These are phyloP conservation scores for Aquilaria agallochum DNA, from an alignment of 441 rosid species.

Conservation along the genomic window DNA sequence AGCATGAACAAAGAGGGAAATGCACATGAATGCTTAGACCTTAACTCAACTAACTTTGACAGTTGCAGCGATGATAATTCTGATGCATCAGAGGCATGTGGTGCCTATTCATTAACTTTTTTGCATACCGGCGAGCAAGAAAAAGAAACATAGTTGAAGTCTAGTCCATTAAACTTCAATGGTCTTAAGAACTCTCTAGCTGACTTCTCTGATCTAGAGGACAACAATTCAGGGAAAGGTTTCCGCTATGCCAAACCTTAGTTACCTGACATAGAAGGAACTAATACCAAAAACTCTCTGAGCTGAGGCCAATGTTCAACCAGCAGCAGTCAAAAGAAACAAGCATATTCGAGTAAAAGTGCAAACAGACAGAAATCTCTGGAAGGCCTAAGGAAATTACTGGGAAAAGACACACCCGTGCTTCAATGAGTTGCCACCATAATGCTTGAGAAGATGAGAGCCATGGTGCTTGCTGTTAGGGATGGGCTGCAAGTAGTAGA, in stretches of 20 bases:
- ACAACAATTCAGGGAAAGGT: slow-evolving; percentile 28
- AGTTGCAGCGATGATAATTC: slow-evolving; percentile 73
- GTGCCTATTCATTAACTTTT: slow-evolving; percentile 16
- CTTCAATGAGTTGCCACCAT: slow-evolving; percentile 95
- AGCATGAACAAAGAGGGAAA: slow-evolving; percentile 26
- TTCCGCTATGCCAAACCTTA: slow-evolving; percentile 9
- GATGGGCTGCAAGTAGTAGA: slow-evolving; percentile 93
- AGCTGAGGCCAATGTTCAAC: slow-evolving; percentile 22
- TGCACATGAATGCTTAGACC: slow-evolving; percentile 57
- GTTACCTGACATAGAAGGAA: slow-evolving; percentile 10
- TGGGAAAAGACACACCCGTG: slow-evolving; percentile 95
- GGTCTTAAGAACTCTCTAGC: slow-evolving; percentile 33
- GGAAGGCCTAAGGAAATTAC: slow-evolving; percentile 61
- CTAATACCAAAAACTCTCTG: slow-evolving; percentile 16
- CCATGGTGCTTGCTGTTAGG: slow-evolving; percentile 68
- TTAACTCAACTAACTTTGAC: slow-evolving; percentile 56
- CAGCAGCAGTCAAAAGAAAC: slow-evolving; percentile 28
- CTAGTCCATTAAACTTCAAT: slow-evolving; percentile 22
- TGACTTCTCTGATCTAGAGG: slow-evolving; percentile 29
- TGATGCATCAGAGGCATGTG: slow-evolving; percentile 29
- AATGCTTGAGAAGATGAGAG: slow-evolving; percentile 94
- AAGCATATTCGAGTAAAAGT: slow-evolving; percentile 34
- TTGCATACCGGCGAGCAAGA: slow-evolving; percentile 20
- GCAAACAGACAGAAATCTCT: slow-evolving; percentile 53
- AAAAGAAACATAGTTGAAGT: slow-evolving; percentile 20